A percentile compares a stretch with the other conserved stretches of the same genome.
phyloP scores from a whole-genome alignment of 2,329 filamentous ascomycete genomes.

The Pseudogymnoascus sp. region DNA sequence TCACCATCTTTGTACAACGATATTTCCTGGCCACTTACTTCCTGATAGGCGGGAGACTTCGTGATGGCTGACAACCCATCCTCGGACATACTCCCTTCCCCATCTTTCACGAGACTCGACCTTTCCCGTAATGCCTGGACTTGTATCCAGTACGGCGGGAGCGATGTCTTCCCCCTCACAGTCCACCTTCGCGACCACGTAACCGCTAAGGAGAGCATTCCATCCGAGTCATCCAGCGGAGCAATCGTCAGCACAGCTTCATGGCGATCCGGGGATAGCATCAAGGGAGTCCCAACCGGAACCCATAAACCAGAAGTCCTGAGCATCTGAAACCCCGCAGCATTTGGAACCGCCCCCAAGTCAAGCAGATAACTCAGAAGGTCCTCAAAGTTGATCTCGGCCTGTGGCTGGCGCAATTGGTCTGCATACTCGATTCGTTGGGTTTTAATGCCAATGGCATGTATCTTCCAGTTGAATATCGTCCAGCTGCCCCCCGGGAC shows the following conservation, averaged over 20 bases:
- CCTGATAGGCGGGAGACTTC: not conserved
- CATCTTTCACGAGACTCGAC: constrained; percentile 1
- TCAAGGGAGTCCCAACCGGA: constrained; percentile 49
- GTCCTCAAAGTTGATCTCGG: constrained; percentile 49
- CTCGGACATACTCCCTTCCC: not conserved
- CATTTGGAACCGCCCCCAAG: constrained; percentile 53
- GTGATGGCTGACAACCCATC: not conserved
- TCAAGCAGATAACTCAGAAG: constrained; percentile 56
- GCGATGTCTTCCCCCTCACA: constrained; percentile 41
- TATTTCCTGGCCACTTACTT: not conserved
- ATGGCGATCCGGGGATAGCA: constrained; percentile 44
- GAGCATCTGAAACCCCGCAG: constrained; percentile 51
- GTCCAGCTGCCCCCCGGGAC: constrained; percentile 59
- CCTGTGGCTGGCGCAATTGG: constrained; percentile 39
- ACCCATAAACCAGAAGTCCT: constrained; percentile 54
- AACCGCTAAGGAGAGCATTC: constrained; percentile 49
- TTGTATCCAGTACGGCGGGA: constrained; percentile 55
- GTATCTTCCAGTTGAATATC: constrained; percentile 58
- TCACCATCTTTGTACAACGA: no score
- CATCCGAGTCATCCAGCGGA: constrained; percentile 53
- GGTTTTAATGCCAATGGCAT: constrained; percentile 53
- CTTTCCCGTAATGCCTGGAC: constrained; percentile 32
- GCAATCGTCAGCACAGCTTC: constrained; percentile 46
- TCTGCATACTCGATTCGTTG: constrained; percentile 57
- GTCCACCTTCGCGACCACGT: constrained; percentile 51